Percentiles rank a stretch among this genome's conserved stretches.
phyloP scores from a whole-genome alignment of 2,329 filamentous ascomycete genomes.

The Parasarocladium wereldwijsianum region DNA sequence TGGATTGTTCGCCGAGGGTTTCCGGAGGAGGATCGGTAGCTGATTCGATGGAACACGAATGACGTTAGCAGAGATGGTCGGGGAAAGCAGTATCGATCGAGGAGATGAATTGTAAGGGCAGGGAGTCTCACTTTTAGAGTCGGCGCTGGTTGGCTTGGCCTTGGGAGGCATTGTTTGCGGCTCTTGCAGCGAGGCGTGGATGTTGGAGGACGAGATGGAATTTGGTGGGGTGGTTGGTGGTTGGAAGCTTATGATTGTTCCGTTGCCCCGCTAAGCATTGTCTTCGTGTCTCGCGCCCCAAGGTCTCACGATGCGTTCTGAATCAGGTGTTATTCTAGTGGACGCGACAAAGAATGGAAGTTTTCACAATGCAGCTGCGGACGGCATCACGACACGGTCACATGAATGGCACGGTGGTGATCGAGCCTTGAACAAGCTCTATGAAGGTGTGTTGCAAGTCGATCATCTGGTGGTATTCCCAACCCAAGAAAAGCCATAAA shows the following conservation, averaged over 20 bases:
- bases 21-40: constrained; percentile 20
- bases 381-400: too few relatives aligned
- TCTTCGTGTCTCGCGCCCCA: constrained; percentile 1
- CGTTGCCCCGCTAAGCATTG: constrained; percentile 4
- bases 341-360: too few relatives aligned
- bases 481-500: too few relatives aligned
- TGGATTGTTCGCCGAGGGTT: constrained; percentile 33
- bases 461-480: too few relatives aligned
- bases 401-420: too few relatives aligned
- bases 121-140: constrained; percentile 11
- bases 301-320: too few relatives aligned
- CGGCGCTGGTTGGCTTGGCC: constrained; percentile 14
- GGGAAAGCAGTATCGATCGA: constrained; percentile 4
- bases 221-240: constrained; percentile 3
- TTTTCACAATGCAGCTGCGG: too few relatives aligned
- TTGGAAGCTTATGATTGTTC: constrained; percentile 3
- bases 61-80: background rate
- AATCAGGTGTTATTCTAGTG: too few relatives aligned
- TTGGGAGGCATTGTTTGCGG: constrained; percentile 23
- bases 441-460: too few relatives aligned
- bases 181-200: background rate
- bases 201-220: background rate
- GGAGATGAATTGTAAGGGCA: background rate
- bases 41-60: constrained; percentile 8
- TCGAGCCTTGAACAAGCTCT: too few relatives aligned